phyloP scores from a whole-genome alignment of 2,329 filamentous ascomycete species.

The Paraphoma sp. region DNA sequence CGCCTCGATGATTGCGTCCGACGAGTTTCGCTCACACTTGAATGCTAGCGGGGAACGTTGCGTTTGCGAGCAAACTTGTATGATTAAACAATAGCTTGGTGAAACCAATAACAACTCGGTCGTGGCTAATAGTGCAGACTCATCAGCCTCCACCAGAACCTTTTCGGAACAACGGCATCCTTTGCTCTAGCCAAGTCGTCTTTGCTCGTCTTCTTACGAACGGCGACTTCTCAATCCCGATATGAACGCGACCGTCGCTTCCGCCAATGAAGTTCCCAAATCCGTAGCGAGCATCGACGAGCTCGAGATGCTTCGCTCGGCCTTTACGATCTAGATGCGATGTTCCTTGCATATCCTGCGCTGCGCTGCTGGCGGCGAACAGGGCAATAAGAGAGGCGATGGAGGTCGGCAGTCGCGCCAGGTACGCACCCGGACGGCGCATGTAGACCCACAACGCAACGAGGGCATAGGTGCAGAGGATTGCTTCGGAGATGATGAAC shows the following conservation, averaged over 20 bases:
- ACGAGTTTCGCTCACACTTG: no score
- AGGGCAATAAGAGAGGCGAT: constrained; percentile 58
- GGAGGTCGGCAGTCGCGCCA: constrained; percentile 60
- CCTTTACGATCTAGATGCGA: constrained; percentile 22
- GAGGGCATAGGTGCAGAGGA: constrained; percentile 55
- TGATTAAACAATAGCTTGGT: neutral
- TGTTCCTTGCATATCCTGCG: constrained; percentile 45
- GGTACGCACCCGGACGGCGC: constrained; percentile 48
- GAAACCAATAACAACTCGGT: neutral
- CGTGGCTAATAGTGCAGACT: no score
- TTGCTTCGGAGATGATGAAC: constrained; percentile 53
- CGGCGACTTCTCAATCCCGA: constrained; percentile 60
- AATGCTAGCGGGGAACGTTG: no score
- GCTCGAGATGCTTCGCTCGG: constrained; percentile 20
- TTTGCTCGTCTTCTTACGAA: constrained; percentile 35
- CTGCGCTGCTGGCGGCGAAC: constrained; percentile 55
- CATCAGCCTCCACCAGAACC: neutral
- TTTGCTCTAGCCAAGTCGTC: constrained; percentile 20
- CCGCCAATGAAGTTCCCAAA: constrained; percentile 60
- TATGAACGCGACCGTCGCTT: constrained; percentile 54
- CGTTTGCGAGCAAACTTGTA: neutral
- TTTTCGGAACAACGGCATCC: constrained; percentile 11
- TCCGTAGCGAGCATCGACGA: constrained; percentile 44
- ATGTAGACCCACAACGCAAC: constrained; percentile 55
- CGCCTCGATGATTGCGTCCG: no score